These are phyloP conservation scores for Diaporthe sp. DNA, from an alignment of 2,329 filamentous ascomycete species.

Conservation along the genomic window DNA sequence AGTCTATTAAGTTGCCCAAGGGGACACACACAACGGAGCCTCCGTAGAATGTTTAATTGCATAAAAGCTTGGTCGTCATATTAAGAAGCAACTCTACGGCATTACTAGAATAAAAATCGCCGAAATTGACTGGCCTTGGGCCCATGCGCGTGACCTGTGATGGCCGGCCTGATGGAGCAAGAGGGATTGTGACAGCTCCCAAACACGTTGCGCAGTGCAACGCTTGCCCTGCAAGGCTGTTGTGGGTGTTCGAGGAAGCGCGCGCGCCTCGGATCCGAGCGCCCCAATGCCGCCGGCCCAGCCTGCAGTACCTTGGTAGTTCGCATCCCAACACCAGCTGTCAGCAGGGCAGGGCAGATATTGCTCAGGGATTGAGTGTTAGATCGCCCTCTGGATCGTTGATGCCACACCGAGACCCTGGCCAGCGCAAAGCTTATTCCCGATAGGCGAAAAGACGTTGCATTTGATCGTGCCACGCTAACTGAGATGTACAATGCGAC, in stretches of 20 bases:
- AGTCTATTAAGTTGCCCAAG: not conserved
- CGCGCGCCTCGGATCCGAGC: slow-evolving; percentile 29
- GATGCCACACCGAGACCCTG: slow-evolving; percentile 16
- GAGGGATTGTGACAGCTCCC: slow-evolving; percentile 14
- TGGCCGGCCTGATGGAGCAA: not conserved
- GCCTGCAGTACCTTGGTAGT: not conserved
- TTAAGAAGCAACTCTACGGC: slow-evolving; percentile 1
- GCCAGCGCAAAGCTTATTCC: not conserved
- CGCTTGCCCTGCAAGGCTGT: slow-evolving; percentile 1
- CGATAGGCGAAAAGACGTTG: slow-evolving; percentile 12
- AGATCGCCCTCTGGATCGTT: slow-evolving; percentile 29
- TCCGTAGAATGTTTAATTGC: slow-evolving; percentile 1
- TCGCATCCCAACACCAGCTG: slow-evolving; percentile 6
- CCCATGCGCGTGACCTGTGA: not conserved
- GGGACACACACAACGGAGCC: not conserved
- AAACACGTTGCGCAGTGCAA: slow-evolving; percentile 18
- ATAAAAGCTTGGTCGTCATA: slow-evolving; percentile 9
- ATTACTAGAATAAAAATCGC: not conserved
- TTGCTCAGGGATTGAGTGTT: not conserved
- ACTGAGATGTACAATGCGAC: slow-evolving; percentile 7
- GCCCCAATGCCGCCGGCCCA: not conserved
- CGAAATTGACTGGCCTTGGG: not conserved
- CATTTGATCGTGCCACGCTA: slow-evolving; percentile 17
- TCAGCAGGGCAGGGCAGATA: not conserved
- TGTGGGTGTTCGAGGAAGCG: slow-evolving; percentile 17